Evolutionary conservation across 164 flowering plant genomes (phyloP).

Genomic region (Annona squamosa): DNA sequence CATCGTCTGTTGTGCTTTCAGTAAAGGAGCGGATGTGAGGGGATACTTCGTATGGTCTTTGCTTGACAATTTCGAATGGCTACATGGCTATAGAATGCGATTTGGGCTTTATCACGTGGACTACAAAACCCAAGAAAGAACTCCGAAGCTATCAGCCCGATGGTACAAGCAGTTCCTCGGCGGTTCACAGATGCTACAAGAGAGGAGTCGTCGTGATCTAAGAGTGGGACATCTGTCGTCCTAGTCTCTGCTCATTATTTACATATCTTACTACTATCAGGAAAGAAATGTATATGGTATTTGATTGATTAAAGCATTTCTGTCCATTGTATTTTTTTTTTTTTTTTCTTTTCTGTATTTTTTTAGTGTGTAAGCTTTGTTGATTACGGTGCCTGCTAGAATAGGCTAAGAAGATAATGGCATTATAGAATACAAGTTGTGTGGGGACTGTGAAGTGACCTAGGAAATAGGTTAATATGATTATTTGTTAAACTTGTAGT

Average conservation of each 20-base stretch:
- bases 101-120: slow-evolving; percentile 37
- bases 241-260: not conserved
- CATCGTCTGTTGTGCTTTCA: not conserved
- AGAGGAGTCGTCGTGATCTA: not conserved
- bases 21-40: slow-evolving; percentile 12
- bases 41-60: slow-evolving; percentile 34
- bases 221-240: not conserved
- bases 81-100: slow-evolving; percentile 17
- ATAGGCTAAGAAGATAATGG: no score
- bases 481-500: no score
- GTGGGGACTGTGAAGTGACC: no score
- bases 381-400: no score
- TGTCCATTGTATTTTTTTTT: no score
- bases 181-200: not conserved
- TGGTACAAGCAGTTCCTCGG: slow-evolving; percentile 31
- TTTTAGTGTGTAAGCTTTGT: no score
- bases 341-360: no score
- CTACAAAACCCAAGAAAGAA: slow-evolving; percentile 19
- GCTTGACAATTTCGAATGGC: slow-evolving; percentile 44
- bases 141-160: slow-evolving; percentile 33
- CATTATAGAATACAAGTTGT: no score
- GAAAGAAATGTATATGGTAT: no score
- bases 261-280: no score
- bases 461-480: no score
- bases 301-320: no score